These are phyloP conservation scores for Vitis hybrid DNA, from an alignment of 177 flowering plant genomes.

Conservation along the genomic window DNA sequence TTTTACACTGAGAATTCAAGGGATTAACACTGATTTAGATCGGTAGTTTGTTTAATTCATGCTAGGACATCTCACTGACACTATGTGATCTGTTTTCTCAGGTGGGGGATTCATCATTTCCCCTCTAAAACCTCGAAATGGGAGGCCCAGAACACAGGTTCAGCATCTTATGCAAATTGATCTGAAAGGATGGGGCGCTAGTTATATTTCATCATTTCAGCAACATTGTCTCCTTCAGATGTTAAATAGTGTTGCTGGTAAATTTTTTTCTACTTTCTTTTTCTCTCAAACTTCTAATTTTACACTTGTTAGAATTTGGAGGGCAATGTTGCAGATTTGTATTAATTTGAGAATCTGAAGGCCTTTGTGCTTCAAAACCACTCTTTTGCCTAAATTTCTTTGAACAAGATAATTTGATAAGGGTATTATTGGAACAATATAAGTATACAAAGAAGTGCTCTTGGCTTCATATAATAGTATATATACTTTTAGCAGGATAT, in stretches of 20 bases:
- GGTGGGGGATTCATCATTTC: slow-evolving; percentile 97
- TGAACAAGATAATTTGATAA: too few species aligned
- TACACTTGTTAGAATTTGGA: not conserved
- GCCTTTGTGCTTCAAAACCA: not conserved
- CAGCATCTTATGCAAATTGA: slow-evolving; percentile 99
- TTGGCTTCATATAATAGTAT: too few species aligned
- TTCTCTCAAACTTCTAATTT: not conserved
- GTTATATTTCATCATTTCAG: slow-evolving; percentile 83
- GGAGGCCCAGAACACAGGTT: slow-evolving; percentile 89
- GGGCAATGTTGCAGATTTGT: not conserved
- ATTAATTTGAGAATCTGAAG: not conserved
- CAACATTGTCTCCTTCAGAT: slow-evolving; percentile 93
- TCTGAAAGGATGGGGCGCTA: slow-evolving; percentile 96
- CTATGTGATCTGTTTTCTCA: slow-evolving; percentile 19
- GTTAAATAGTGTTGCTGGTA: slow-evolving; percentile 97
- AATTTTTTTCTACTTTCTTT: slow-evolving; percentile 17
- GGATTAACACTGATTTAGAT: too few species aligned
- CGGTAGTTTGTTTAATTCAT: too few species aligned
- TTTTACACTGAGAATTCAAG: not conserved
- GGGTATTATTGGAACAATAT: too few species aligned
- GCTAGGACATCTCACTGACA: too few species aligned
- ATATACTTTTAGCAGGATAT: too few species aligned
- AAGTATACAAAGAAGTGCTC: too few species aligned
- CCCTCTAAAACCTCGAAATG: slow-evolving; percentile 85
- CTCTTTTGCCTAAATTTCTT: not conserved